Conservation (phyloP, 1,284 basidiomycete species). For the Ceratobasidium theobromae region DNA sequence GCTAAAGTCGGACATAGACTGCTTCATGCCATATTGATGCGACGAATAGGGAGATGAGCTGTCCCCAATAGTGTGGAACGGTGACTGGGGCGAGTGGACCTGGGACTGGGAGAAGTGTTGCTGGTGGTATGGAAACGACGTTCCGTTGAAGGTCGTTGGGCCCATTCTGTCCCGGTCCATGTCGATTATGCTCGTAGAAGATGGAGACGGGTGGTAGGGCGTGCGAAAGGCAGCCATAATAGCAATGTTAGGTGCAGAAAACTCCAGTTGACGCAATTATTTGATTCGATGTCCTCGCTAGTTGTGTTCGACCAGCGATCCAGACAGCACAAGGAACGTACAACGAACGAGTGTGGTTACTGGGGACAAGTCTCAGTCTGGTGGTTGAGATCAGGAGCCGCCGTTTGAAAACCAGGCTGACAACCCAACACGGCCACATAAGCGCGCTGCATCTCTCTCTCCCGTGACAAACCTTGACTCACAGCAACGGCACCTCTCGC, state of each 20-base stretch:
- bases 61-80: neutral
- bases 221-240: constrained; percentile 5
- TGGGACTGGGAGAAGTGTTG: too few relatives aligned
- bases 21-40: constrained; percentile 1
- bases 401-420: constrained; percentile 9
- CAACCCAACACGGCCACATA: neutral
- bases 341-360: constrained; percentile 22
- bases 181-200: constrained; percentile 11
- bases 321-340: constrained; percentile 17
- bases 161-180: neutral
- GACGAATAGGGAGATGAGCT: neutral
- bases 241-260: neutral
- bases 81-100: constrained; percentile 15
- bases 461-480: too few relatives aligned
- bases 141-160: neutral
- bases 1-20: constrained; percentile 26
- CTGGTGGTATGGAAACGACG: constrained; percentile 1
- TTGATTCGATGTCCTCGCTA: neutral
- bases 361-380: neutral
- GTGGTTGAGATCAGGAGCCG: constrained; percentile 22
- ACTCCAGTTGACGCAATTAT: neutral
- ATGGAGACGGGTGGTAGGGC: constrained; percentile 15
- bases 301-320: constrained; percentile 21
- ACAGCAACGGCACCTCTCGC: neutral
- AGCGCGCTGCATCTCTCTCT: too few relatives aligned